Evolutionary conservation across 352 stramenopile genomes (phyloP).

Genomic region (Peronosclerospora sorghi): DNA sequence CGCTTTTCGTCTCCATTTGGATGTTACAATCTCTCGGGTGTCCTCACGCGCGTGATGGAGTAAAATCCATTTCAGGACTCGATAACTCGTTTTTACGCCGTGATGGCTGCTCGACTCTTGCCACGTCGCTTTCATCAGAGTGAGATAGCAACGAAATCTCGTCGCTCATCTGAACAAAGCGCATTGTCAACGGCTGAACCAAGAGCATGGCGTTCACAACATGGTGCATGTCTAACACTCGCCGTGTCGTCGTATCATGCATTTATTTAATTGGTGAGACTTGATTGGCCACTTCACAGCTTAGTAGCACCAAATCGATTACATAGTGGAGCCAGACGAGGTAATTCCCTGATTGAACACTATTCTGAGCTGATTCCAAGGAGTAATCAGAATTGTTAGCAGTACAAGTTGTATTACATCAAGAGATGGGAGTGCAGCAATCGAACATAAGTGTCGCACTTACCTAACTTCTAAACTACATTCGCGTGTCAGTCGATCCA

Average conservation of each 20-base stretch:
- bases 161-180: constrained; percentile 60
- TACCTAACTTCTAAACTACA: constrained; percentile 49
- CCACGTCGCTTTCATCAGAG: constrained; percentile 32
- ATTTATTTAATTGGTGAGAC: too few species aligned
- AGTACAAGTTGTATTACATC: not conserved
- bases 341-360: constrained; percentile 60
- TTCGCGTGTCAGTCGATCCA: constrained; percentile 48
- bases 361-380: constrained; percentile 48
- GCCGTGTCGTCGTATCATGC: too few species aligned
- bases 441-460: not conserved
- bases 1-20: constrained; percentile 13
- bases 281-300: constrained; percentile 41
- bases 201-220: constrained; percentile 61
- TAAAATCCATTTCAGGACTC: too few species aligned
- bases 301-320: constrained; percentile 42
- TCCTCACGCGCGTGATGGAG: not conserved
- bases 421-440: too few species aligned
- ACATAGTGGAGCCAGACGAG: constrained; percentile 52
- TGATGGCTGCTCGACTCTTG: not conserved
- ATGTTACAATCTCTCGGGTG: constrained; percentile 21
- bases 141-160: constrained; percentile 49
- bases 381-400: not conserved
- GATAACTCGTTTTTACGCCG: constrained; percentile 6
- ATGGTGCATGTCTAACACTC: constrained; percentile 32
- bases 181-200: constrained; percentile 59